phyloP scores from a whole-genome alignment of 169 alveolate genomes.

The Perkinsus olseni region DNA sequence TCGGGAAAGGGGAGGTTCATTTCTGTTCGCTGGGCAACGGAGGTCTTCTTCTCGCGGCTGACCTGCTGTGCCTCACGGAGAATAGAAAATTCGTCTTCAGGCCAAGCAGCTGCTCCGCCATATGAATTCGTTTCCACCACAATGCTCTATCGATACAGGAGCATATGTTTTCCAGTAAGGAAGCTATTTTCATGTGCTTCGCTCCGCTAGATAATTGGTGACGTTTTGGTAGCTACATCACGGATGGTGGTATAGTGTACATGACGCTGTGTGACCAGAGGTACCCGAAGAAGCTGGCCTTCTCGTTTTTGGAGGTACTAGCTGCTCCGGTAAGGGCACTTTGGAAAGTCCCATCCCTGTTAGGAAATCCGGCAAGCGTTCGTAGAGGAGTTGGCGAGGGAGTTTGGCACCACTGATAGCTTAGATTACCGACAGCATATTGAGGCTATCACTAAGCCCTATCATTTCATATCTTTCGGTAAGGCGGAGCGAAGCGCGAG shows the following conservation, averaged over 20 bases:
- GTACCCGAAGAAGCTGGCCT: constrained; percentile 70
- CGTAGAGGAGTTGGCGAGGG: constrained; percentile 55
- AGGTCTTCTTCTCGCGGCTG: no score
- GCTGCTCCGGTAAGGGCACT: no score
- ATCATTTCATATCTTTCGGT: constrained; percentile 64
- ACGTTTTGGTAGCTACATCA: constrained; percentile 35
- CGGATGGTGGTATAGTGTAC: constrained; percentile 49
- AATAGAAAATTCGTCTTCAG: constrained; percentile 12
- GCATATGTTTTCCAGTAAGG: constrained; percentile 5
- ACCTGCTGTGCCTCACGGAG: no score
- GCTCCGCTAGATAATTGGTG: not conserved
- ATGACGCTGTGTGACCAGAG: constrained; percentile 53
- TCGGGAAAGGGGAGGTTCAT: no score
- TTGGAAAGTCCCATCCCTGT: no score
- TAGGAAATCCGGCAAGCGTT: constrained; percentile 51
- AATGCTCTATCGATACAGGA: constrained; percentile 18
- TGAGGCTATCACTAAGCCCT: constrained; percentile 66
- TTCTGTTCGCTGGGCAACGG: no score
- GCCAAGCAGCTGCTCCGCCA: constrained; percentile 42
- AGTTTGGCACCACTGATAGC: constrained; percentile 49
- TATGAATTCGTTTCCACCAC: constrained; percentile 15
- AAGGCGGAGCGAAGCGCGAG: constrained; percentile 22
- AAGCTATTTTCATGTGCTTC: not conserved
- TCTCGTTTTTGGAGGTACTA: constrained; percentile 40
- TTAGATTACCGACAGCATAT: constrained; percentile 50